Evolutionary conservation across 805 yeast genomes (phyloP).

Genomic region (Kodamaea neixiangensis): DNA sequence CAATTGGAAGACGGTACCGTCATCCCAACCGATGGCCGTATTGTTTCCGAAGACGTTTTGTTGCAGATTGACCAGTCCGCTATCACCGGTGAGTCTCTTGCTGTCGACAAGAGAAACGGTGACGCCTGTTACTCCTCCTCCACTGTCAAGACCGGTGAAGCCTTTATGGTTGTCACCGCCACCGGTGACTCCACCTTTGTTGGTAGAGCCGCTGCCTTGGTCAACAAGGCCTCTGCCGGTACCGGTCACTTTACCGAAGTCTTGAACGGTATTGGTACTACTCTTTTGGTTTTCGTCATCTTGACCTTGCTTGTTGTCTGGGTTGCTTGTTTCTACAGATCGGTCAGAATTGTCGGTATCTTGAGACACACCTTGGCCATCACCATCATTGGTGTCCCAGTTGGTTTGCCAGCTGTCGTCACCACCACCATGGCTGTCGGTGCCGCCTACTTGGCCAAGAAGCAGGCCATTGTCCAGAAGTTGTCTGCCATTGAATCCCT

Average conservation of each 20-base stretch:
- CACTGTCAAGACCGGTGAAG: slow-evolving; percentile 94
- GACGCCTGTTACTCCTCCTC: slow-evolving; percentile 90
- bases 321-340: slow-evolving; percentile 93
- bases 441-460: slow-evolving; percentile 97
- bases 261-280: slow-evolving; percentile 95
- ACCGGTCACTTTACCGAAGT: slow-evolving; percentile 97
- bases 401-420: slow-evolving; percentile 97
- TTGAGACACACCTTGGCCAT: slow-evolving; percentile 92
- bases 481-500: slow-evolving; percentile 95
- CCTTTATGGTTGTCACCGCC: slow-evolving; percentile 89
- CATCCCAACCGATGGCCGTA: slow-evolving; percentile 90
- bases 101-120: slow-evolving; percentile 89
- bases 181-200: slow-evolving; percentile 95
- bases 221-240: slow-evolving; percentile 91
- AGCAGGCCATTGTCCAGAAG: slow-evolving; percentile 96
- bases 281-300: slow-evolving; percentile 84
- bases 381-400: slow-evolving; percentile 97
- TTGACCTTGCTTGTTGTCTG: slow-evolving; percentile 85
- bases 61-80: slow-evolving; percentile 96
- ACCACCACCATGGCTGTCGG: slow-evolving; percentile 99
- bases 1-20: slow-evolving; percentile 92
- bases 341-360: slow-evolving; percentile 81
- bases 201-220: slow-evolving; percentile 97
- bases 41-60: slow-evolving; percentile 81
- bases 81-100: slow-evolving; percentile 95